Percentiles rank a stretch among this genome's conserved stretches.
phyloP scores from a whole-genome alignment of 192 early-diverging fungal species.

The Dispira simplex region DNA sequence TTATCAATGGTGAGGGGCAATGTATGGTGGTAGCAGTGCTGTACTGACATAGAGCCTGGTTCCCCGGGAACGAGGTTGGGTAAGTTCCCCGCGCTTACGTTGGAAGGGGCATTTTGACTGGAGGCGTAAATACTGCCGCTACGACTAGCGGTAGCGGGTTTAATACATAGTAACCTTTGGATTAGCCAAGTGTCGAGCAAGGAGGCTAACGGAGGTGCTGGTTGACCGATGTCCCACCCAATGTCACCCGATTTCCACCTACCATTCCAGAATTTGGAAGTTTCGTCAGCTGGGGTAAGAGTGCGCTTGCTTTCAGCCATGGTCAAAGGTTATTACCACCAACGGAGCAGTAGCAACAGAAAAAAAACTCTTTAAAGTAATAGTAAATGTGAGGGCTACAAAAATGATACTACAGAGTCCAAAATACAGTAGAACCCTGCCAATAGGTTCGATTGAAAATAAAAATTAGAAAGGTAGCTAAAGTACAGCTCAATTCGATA shows the following conservation, averaged over 20 bases:
- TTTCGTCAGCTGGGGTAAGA: constrained; percentile 11
- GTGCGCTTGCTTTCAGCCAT: constrained; percentile 11
- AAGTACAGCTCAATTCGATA: too few species aligned
- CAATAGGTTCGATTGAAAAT: too few species aligned
- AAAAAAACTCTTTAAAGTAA: too few species aligned
- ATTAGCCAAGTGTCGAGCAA: constrained; percentile 1
- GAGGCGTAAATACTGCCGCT: neutral
- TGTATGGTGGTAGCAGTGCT: neutral
- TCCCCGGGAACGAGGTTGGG: neutral
- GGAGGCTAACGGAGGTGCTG: neutral
- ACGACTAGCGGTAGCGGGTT: neutral
- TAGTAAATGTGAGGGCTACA: too few species aligned
- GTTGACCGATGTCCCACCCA: neutral
- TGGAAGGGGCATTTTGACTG: neutral
- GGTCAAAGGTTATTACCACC: neutral
- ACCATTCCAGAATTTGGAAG: constrained; percentile 11
- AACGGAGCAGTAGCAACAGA: too few species aligned
- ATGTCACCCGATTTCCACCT: neutral
- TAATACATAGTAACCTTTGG: neutral
- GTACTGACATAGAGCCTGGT: neutral
- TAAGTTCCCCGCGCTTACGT: neutral
- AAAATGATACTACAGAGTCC: too few species aligned
- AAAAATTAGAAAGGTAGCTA: too few species aligned
- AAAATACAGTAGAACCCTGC: too few species aligned
- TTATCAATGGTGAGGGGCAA: neutral